Evolutionary conservation across 2,329 filamentous ascomycete species (phyloP).

Genomic region (Diaporthe longicolla): DNA sequence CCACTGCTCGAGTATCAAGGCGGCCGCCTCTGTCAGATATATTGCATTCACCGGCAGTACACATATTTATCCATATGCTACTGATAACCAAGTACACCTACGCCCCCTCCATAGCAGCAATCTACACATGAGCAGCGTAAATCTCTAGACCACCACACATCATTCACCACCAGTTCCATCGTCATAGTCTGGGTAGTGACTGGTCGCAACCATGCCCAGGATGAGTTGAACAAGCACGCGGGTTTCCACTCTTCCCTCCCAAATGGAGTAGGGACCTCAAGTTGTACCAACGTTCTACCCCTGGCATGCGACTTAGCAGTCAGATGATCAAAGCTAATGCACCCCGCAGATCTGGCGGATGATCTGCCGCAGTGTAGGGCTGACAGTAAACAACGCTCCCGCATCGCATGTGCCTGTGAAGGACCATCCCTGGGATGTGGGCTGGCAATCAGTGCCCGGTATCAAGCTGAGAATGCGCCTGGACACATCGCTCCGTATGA

Average conservation of each 20-base stretch:
- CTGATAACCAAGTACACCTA: neutral
- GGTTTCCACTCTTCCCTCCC: neutral
- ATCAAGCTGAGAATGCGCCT: neutral
- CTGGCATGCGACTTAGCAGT: neutral
- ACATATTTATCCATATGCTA: neutral
- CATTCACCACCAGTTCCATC: neutral
- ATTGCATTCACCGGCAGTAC: neutral
- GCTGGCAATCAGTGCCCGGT: neutral
- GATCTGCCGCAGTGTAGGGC: constrained; percentile 39
- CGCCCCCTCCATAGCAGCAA: no score
- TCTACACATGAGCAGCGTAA: neutral
- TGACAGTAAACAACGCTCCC: constrained; percentile 19
- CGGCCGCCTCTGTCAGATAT: neutral
- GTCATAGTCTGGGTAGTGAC: neutral
- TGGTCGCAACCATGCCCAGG: no score
- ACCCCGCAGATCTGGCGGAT: constrained; percentile 38
- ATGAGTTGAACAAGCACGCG: neutral
- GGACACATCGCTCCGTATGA: neutral
- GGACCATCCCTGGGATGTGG: neutral
- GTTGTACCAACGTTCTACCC: constrained; percentile 22
- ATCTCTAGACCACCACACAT: neutral
- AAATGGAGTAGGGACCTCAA: neutral
- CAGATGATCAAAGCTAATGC: constrained; percentile 36
- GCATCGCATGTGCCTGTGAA: neutral
- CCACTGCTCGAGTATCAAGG: neutral